These are phyloP conservation scores for Emericellopsis atlantica DNA, from an alignment of 2,329 filamentous ascomycete species.

Conservation along the genomic window DNA sequence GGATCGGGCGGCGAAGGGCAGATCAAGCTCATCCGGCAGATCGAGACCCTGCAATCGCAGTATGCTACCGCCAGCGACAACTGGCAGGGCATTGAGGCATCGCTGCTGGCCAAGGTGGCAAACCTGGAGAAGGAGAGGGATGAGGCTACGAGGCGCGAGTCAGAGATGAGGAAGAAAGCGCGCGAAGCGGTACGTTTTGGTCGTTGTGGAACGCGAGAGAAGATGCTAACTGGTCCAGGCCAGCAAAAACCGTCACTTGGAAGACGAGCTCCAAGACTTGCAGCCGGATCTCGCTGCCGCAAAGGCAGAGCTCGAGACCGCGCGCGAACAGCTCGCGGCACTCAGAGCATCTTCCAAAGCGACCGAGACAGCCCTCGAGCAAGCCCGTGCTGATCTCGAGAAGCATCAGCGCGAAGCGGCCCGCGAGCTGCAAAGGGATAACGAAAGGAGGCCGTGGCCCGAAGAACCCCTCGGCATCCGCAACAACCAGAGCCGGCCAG, in stretches of 20 bases:
- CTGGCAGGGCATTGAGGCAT: constrained; percentile 92
- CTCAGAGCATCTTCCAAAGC: constrained; percentile 55
- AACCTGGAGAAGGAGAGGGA: constrained; percentile 84
- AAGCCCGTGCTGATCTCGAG: constrained; percentile 37
- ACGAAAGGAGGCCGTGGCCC: constrained; percentile 34
- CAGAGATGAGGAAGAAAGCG: constrained; percentile 78
- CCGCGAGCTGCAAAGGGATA: constrained; percentile 20
- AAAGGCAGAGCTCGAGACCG: constrained; percentile 49
- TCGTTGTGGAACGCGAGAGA: neutral
- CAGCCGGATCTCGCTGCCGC: constrained; percentile 50
- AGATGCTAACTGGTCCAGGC: constrained; percentile 32
- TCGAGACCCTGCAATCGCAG: constrained; percentile 91
- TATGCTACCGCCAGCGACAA: constrained; percentile 92
- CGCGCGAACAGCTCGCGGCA: constrained; percentile 44
- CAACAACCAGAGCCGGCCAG: constrained; percentile 36
- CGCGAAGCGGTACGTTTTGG: constrained; percentile 61
- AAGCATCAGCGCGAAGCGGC: constrained; percentile 25
- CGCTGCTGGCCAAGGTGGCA: constrained; percentile 62
- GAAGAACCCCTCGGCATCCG: constrained; percentile 31
- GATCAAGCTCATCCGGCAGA: constrained; percentile 80
- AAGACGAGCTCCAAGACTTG: constrained; percentile 71
- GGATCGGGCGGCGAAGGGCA: constrained; percentile 72
- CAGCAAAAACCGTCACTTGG: constrained; percentile 48
- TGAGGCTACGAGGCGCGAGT: constrained; percentile 71
- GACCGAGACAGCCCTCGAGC: constrained; percentile 50